These are phyloP conservation scores for Podochytrium sp. DNA, from an alignment of 192 early-diverging fungal species.

Conservation along the genomic window DNA sequence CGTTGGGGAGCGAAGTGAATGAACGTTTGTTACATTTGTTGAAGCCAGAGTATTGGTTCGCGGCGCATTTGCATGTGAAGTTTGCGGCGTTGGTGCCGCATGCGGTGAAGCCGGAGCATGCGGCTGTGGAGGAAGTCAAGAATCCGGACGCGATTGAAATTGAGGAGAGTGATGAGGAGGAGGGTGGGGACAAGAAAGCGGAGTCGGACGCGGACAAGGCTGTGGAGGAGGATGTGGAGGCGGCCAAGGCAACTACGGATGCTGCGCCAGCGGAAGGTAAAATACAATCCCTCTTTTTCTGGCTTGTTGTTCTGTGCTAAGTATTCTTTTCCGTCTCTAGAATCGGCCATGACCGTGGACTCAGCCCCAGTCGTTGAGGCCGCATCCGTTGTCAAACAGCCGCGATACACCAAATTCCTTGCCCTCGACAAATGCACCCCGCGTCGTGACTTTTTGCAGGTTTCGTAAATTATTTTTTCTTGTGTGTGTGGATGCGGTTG, in stretches of 20 bases:
- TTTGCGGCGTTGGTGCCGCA: slow-evolving; percentile 75
- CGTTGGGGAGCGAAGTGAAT: slow-evolving; percentile 76
- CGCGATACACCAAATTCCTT: slow-evolving; percentile 74
- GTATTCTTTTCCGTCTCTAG: too few relatives aligned
- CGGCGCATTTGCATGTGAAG: slow-evolving; percentile 93
- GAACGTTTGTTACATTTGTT: slow-evolving; percentile 74
- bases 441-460: slow-evolving; percentile 79
- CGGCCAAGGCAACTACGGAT: neutral
- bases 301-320: too few relatives aligned
- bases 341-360: too few relatives aligned
- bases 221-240: slow-evolving; percentile 9
- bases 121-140: slow-evolving; percentile 28
- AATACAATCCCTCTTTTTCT: too few relatives aligned
- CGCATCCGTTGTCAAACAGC: neutral
- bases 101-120: slow-evolving; percentile 7
- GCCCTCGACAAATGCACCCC: slow-evolving; percentile 95
- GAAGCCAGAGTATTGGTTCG: slow-evolving; percentile 89
- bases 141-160: slow-evolving; percentile 71
- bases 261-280: too few relatives aligned
- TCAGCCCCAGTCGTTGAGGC: neutral
- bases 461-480: too few relatives aligned
- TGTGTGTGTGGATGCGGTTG: too few relatives aligned
- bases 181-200: slow-evolving; percentile 11
- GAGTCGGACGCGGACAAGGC: neutral
- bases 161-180: slow-evolving; percentile 45